Conservation (phyloP, 2,329 filamentous ascomycete species). For the Lecanosticta acicola region DNA sequence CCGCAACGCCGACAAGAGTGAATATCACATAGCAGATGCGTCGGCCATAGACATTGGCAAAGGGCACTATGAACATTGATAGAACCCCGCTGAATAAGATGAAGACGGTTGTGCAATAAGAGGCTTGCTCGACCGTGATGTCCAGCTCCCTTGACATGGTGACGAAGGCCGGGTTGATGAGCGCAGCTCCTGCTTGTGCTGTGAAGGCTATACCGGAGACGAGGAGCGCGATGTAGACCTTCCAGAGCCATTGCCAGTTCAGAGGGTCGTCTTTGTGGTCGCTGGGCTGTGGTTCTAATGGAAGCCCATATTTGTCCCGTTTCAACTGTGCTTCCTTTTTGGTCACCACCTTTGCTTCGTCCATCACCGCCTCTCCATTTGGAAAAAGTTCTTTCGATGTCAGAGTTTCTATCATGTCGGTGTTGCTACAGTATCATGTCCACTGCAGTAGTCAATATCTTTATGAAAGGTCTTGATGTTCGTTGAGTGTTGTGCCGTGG, state of each 20-base stretch:
- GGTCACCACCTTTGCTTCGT: no score
- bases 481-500: not conserved
- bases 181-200: constrained; percentile 5
- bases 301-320: constrained; percentile 10
- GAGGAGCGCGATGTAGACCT: constrained; percentile 1
- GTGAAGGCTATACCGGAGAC: constrained; percentile 9
- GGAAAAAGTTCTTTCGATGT: no score
- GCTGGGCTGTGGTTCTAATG: constrained; percentile 7
- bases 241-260: constrained; percentile 5
- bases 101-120: constrained; percentile 10
- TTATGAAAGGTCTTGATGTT: not conserved
- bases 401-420: no score
- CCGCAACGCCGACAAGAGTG: constrained; percentile 3
- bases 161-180: constrained; percentile 14
- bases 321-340: constrained; percentile 1
- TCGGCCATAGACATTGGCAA: constrained; percentile 15
- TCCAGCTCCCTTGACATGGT: constrained; percentile 8
- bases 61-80: constrained; percentile 11
- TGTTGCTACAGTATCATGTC: no score
- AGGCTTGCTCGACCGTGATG: constrained; percentile 9
- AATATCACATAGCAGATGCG: constrained; percentile 10
- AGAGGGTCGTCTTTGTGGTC: constrained; percentile 39
- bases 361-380: no score
- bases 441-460: no score
- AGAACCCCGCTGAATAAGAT: constrained; percentile 9